These are phyloP conservation scores for Myxozyma neotropica DNA, from an alignment of 805 yeast species.

Conservation along the genomic window DNA sequence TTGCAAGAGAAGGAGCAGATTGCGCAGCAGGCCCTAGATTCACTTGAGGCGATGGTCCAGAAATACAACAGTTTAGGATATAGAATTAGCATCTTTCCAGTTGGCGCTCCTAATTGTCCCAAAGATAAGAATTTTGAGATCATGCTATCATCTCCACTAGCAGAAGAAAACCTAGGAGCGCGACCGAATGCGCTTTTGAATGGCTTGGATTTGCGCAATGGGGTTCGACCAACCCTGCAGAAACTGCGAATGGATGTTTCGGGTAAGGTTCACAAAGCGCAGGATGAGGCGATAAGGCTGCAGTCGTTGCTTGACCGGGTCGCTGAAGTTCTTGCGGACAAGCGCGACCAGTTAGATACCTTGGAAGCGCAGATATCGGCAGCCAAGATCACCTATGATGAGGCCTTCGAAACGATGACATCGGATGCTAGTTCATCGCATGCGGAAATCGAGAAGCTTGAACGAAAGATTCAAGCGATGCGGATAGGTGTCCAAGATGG, in stretches of 20 bases:
- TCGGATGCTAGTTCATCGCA: slow-evolving; percentile 56
- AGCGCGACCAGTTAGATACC: slow-evolving; percentile 58
- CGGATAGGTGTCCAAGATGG: slow-evolving; percentile 55
- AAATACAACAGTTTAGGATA: slow-evolving; percentile 60
- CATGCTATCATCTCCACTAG: slow-evolving; percentile 45
- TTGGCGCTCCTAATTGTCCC: slow-evolving; percentile 33
- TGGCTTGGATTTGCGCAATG: slow-evolving; percentile 47
- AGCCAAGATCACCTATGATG: slow-evolving; percentile 57
- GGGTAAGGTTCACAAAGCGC: slow-evolving; percentile 50
- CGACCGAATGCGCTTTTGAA: slow-evolving; percentile 48
- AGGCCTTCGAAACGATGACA: slow-evolving; percentile 56
- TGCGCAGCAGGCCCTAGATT: slow-evolving; percentile 53
- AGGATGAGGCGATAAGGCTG: slow-evolving; percentile 59
- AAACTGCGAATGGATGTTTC: slow-evolving; percentile 53
- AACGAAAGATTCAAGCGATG: slow-evolving; percentile 57
- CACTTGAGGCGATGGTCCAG: slow-evolving; percentile 55
- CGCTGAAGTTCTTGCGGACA: slow-evolving; percentile 58
- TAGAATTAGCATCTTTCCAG: slow-evolving; percentile 48
- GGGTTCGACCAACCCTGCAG: slow-evolving; percentile 45
- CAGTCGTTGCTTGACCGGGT: slow-evolving; percentile 63
- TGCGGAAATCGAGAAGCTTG: slow-evolving; percentile 67
- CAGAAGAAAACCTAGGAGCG: slow-evolving; percentile 51
- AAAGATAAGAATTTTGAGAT: slow-evolving; percentile 46
- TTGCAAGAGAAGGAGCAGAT: slow-evolving; percentile 55
- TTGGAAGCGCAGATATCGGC: slow-evolving; percentile 59